Evolutionary conservation across 192 early-diverging fungal species (phyloP).

Genomic region (Anaeromyces robustus): DNA sequence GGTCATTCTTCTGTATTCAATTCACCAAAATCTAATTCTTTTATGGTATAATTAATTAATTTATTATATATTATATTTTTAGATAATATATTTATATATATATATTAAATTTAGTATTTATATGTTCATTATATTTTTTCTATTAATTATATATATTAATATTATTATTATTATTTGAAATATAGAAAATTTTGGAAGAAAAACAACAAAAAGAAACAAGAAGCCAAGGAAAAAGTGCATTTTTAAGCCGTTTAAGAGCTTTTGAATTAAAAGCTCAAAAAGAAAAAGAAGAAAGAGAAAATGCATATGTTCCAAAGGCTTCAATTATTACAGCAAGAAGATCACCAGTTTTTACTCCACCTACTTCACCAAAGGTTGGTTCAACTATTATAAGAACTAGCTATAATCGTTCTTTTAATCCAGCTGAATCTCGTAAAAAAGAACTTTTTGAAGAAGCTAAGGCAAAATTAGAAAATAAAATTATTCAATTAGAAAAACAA

Average conservation of each 20-base stretch:
- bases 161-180: too few relatives aligned
- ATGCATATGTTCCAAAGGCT: not conserved
- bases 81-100: too few relatives aligned
- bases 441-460: not conserved
- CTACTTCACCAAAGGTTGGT: not conserved
- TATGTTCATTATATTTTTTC: too few relatives aligned
- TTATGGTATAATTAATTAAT: not conserved
- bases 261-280: not conserved
- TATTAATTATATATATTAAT: too few relatives aligned
- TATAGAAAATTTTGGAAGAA: not conserved
- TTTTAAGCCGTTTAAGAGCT: not conserved
- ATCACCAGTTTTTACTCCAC: not conserved
- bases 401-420: not conserved
- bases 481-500: not conserved
- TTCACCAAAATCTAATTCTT: not conserved
- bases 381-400: not conserved
- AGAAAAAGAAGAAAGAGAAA: not conserved
- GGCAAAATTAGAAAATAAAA: not conserved
- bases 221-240: not conserved
- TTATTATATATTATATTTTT: too few relatives aligned
- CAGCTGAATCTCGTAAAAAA: not conserved
- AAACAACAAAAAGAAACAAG: not conserved
- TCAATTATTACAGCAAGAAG: not conserved
- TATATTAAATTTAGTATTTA: too few relatives aligned
- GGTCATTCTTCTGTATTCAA: not conserved